phyloP scores from a whole-genome alignment of 2,329 filamentous ascomycete species.

The Colletotrichum falcatum region DNA sequence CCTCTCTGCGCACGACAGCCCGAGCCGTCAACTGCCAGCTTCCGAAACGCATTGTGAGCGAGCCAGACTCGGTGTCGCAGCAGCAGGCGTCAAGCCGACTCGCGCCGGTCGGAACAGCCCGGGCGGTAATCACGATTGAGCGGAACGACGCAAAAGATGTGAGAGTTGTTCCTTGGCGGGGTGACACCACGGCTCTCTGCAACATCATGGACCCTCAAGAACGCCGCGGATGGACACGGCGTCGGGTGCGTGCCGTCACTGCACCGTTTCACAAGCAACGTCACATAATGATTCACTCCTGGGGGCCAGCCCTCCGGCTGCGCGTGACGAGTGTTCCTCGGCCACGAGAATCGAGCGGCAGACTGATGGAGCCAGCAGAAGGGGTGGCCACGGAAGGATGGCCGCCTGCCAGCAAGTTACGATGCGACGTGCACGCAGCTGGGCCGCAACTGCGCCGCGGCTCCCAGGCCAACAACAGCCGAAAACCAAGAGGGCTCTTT shows the following conservation, averaged over 20 bases:
- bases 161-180: constrained; percentile 48
- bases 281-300: constrained; percentile 50
- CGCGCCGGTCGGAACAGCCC: constrained; percentile 13
- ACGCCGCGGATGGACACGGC: constrained; percentile 51
- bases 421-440: constrained; percentile 52
- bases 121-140: neutral
- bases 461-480: too few relatives aligned
- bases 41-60: constrained; percentile 32
- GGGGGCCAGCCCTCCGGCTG: constrained; percentile 48
- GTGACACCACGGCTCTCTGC: constrained; percentile 50
- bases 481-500: constrained; percentile 45
- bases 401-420: constrained; percentile 46
- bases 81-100: constrained; percentile 24
- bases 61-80: constrained; percentile 42
- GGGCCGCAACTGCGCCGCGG: constrained; percentile 48
- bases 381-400: constrained; percentile 47
- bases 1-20: constrained; percentile 47
- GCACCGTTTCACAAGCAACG: constrained; percentile 52
- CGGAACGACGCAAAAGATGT: neutral
- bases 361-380: constrained; percentile 45
- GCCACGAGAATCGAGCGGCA: constrained; percentile 44
- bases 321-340: constrained; percentile 48
- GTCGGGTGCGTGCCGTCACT: constrained; percentile 51
- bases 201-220: constrained; percentile 50
- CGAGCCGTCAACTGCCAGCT: constrained; percentile 42